Evolutionary conservation across 73 alveolate genomes (phyloP), one percentile per base, ranked within the genome.

Genomic region (Paramecium tetraurelia): DNA sequence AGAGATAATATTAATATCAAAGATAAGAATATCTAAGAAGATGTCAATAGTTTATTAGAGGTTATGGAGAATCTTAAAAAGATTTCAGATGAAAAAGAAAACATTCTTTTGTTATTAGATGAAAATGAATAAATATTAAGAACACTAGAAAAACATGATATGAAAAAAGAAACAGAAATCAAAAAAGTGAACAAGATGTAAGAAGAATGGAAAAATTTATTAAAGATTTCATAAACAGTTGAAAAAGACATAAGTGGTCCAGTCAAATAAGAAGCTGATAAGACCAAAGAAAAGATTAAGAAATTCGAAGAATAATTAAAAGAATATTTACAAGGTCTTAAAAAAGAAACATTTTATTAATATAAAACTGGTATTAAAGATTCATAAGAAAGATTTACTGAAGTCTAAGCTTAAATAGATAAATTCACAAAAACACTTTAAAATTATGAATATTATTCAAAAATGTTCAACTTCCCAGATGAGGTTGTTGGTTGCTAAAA

Each of bases 391-490:
- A 95, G 95, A 48, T 93, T 98, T 7, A 92, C 86, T 22, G 95
- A 86, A 89, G 98, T 95, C 58, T 95, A 92, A 38, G 95, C 92
- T 14, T 97, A 97, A 89, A 90, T 97, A 38, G 95, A 85, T 20
- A 96, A 92, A 44, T 97, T 96, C 86, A 98, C 97, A 70, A 95
- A 94, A 80, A 92, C 93, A 76, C 94, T 97, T 58, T 93, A 95
- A 58, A 97, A 96, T 40, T 94, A 95, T 76, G 98, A 98, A 48
- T 96, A 95, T 86, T 96, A 96, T 75, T 96, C 99, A 86, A 59
- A 87, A 59, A 97, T 97, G 94, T 98, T 98, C 93, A 99, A 99
- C 21, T 95, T 96, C 96, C 99, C 99, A 33, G 99, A 98, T 69
- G 95, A 96, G 89, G 97, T 98, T 63, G 93, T 95, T 8, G 97